phyloP scores from a whole-genome alignment of 768 basidiomycete genomes.

The Bullera alba region DNA sequence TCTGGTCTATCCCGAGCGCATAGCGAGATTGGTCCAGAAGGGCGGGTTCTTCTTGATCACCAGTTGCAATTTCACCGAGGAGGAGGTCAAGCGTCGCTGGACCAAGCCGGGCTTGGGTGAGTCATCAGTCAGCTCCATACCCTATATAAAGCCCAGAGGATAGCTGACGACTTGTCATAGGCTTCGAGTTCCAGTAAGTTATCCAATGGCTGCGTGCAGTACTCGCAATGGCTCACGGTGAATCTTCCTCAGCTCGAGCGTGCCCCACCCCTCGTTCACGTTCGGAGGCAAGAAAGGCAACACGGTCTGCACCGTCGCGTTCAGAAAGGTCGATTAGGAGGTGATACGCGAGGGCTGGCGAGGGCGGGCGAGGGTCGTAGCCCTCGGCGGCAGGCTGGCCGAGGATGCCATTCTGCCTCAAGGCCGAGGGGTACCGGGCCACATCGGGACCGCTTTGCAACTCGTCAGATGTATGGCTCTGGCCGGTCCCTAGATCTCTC shows the following conservation, averaged over 20 bases:
- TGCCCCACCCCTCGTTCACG: conserved; percentile 45
- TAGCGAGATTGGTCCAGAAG: conserved; percentile 39
- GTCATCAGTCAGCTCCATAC: background rate
- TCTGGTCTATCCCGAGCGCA: conserved; percentile 44
- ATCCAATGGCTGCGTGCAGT: background rate
- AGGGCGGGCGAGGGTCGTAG: no score
- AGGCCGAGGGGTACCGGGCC: no score
- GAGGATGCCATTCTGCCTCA: no score
- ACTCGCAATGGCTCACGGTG: conserved; percentile 2
- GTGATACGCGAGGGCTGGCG: no score
- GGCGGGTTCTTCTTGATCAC: conserved; percentile 49
- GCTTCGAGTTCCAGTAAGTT: conserved; percentile 12
- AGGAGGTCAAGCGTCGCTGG: conserved; percentile 45
- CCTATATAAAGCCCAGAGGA: background rate
- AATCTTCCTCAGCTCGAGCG: conserved; percentile 37
- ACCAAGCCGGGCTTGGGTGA: conserved; percentile 28
- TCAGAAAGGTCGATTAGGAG: conserved; percentile 40
- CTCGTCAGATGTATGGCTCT: no score
- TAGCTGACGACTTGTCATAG: background rate
- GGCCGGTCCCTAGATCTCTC: no score
- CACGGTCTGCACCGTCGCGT: conserved; percentile 44
- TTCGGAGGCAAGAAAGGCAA: conserved; percentile 46
- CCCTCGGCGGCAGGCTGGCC: no score
- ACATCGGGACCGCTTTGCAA: no score
- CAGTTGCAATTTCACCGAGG: conserved; percentile 49